Base-by-base conservation (phyloP, 208 protist genomes). In the Wallacemonas rigidus region DNA sequence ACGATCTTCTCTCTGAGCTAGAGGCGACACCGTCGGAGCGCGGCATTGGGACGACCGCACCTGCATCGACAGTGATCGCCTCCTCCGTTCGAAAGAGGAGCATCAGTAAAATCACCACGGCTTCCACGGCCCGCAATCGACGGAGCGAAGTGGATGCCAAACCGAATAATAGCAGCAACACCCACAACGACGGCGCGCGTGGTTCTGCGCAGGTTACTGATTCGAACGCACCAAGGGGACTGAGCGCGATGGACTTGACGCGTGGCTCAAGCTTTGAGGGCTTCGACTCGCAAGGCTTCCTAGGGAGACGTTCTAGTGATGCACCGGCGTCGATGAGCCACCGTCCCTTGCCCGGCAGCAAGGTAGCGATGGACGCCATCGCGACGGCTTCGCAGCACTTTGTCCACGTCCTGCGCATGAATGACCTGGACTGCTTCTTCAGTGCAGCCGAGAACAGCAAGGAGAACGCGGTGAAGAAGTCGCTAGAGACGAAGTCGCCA, bases 381-480 rank as follows among this genome's bases (percentile, higher is more conserved):
- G 68, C 65, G 9, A 72, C 51, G 6, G 75, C 73, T 1, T 69
- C 76, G 1, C 79, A 88, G 73, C 75, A 78, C 67, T 90, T 87
- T 76, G 75, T 86, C 15, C 82, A 90, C 76, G 74, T 77, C 2
- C 73, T 90, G 69, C 57, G 60, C 11, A 83, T 86, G 74, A 54
- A 87, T 62, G 57, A 80, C 1, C 47, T 90, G 8, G 77, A 90
- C 4, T 56, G 55, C 53, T 90, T 74, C 75, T 85, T 90, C 48
- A 50, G 51, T 0, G 6, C 1, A 1, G 54, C 3, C 2, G 64
- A 71, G 3, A 44, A 53, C 7, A 41, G 14, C 2, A 17, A 71
- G 15, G 82, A 87, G 57, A 61, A 76, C 8, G 61, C 53, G 44
- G 56, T 87, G 8, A 69, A 64, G 2, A 71, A 74, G 4, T 36